A percentile compares a stretch with the other conserved stretches of the same genome.
phyloP scores from a whole-genome alignment of 371 early-diverging fungal species.

The Choanephora cucurbitarum region DNA sequence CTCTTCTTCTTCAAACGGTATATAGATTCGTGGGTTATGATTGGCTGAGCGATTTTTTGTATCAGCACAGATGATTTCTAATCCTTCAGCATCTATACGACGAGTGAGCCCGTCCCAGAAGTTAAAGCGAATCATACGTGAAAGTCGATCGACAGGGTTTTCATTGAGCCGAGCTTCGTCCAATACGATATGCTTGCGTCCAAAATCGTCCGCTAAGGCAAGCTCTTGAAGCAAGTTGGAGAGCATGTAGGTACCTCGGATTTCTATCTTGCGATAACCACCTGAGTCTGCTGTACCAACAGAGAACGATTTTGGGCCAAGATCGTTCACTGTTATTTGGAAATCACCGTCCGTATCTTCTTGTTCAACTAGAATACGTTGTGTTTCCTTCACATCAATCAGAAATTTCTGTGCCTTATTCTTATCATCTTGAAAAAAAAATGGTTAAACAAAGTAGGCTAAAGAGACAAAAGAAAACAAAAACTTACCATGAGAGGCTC shows the following conservation, averaged over 20 bases:
- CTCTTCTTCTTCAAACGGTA: constrained; percentile 76
- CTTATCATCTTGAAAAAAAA: constrained; percentile 59
- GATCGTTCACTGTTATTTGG: constrained; percentile 89
- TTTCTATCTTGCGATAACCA: constrained; percentile 80
- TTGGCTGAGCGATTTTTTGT: constrained; percentile 81
- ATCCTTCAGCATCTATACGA: constrained; percentile 86
- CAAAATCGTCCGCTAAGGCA: constrained; percentile 81
- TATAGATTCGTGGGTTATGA: constrained; percentile 78
- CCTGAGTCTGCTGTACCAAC: constrained; percentile 82
- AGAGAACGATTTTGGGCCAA: constrained; percentile 85
- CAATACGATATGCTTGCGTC: constrained; percentile 76
- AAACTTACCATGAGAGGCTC: constrained; percentile 48
- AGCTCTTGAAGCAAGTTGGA: constrained; percentile 92
- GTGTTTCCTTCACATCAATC: constrained; percentile 80
- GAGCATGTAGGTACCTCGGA: constrained; percentile 90
- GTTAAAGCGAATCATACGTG: constrained; percentile 83
- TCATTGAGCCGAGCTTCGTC: constrained; percentile 84
- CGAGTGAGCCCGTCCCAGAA: constrained; percentile 94
- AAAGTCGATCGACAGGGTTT: constrained; percentile 86
- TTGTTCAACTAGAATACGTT: constrained; percentile 74
- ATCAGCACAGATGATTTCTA: constrained; percentile 85
- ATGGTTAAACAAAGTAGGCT: neutral
- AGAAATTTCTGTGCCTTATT: constrained; percentile 67
- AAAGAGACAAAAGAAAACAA: neutral
- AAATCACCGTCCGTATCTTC: constrained; percentile 92